Evolutionary conservation across 805 yeast genomes (phyloP), one percentile per base, ranked within the genome.

Genomic region (Dipodascus albidus): DNA sequence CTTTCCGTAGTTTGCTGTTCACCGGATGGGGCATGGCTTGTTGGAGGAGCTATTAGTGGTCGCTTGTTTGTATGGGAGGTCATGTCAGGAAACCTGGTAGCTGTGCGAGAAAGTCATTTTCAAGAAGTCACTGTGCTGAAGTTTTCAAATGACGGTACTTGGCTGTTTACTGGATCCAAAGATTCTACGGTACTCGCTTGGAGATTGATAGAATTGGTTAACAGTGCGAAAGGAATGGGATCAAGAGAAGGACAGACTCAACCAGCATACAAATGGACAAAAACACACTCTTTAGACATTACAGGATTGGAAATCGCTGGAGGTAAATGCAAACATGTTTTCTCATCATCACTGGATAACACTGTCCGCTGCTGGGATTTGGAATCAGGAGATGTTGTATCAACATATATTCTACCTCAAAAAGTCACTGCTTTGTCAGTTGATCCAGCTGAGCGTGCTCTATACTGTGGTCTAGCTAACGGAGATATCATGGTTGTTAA

Each of bases 31-130:
- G 70, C 44, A 54, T 70, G 60, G 67, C 60, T 93, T 23, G 83
- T 81, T 3, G 95, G 84, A 48, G 89, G 91, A 55, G 75, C 93
- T 52, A 64, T 72, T 55, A 63, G 83, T n/a, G 98, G 98, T 11
- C 78, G 82, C 58, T 57, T 93, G 15, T 85, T 85, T 63, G 67
- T 90, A 1, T 91, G 98, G 98, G 96, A 88, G 60, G 64, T 90
- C 51, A 67, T 75, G 8, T 83, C 93, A 1, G 98, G 98, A 0
- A 68, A 79, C 22, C 72, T 93, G 49, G 62, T 90, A 22, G 73
- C 78, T 49, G 95, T 81, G 2, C 81, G 80, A 62, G 90, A 86
- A 51, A 83, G 87, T 0, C 98, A 91, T 69, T 91, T 87, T 66
- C 97, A 91, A 68, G 73, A 76, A 3, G 76, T 88, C 4, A 75